Conservation (phyloP, 2,329 filamentous ascomycete genomes). For the Trichoderma endophyticum region DNA sequence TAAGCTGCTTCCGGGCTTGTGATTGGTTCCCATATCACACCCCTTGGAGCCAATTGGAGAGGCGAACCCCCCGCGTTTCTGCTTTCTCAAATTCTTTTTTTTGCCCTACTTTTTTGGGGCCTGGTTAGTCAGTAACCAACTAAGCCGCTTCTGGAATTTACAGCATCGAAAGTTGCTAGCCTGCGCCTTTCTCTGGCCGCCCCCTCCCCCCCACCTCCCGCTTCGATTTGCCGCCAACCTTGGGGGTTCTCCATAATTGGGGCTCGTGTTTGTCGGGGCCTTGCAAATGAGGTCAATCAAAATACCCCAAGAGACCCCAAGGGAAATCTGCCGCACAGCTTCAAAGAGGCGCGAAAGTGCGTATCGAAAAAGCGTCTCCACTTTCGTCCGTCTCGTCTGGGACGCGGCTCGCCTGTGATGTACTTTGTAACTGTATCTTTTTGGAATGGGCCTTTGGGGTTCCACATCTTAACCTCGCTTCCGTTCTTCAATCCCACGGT, state of each 20-base stretch:
- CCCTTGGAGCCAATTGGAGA: background rate
- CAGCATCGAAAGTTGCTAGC: background rate
- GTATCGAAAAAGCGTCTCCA: background rate
- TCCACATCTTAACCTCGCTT: background rate
- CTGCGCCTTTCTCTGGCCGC: background rate
- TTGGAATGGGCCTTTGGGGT: background rate
- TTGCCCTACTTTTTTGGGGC: background rate
- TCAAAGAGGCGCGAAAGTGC: background rate
- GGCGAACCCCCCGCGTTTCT: conserved; percentile 3
- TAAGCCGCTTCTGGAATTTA: background rate
- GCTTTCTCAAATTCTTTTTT: background rate
- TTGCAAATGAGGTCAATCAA: background rate
- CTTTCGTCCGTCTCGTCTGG: background rate
- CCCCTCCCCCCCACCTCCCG: background rate
- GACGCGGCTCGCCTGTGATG: background rate
- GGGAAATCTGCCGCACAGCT: background rate
- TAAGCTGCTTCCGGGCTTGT: background rate
- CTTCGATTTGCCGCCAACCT: conserved; percentile 12
- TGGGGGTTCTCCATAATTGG: background rate
- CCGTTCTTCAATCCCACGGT: background rate
- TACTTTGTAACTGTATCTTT: background rate
- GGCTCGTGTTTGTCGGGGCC: conserved; percentile 1
- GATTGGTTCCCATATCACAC: conserved; percentile 1
- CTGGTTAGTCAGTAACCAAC: background rate
- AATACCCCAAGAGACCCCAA: background rate